phyloP scores from a whole-genome alignment of 371 early-diverging fungal species.

The Phascolomyces articulosus region DNA sequence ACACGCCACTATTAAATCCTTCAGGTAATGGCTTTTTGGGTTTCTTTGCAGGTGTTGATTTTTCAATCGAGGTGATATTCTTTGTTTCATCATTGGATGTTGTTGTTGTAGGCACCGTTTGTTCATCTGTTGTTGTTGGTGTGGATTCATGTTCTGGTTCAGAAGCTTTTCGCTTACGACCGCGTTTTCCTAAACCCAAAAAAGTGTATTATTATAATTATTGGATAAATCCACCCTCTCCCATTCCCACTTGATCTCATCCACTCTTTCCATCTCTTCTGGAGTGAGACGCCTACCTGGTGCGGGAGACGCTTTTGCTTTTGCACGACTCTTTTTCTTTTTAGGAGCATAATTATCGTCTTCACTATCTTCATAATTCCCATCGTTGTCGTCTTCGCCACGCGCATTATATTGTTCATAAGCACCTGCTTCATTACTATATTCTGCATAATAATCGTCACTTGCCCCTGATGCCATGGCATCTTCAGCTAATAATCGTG shows the following conservation, averaged over 20 bases:
- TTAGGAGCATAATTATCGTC: constrained; percentile 54
- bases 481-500: constrained; percentile 76
- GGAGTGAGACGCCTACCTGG: background rate
- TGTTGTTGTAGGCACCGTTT: constrained; percentile 23
- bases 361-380: constrained; percentile 55
- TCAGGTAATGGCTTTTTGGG: constrained; percentile 45
- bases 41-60: constrained; percentile 28
- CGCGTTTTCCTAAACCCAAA: constrained; percentile 22
- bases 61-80: background rate
- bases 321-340: constrained; percentile 23
- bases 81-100: background rate
- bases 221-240: too few species aligned
- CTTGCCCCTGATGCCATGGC: constrained; percentile 32
- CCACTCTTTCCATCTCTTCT: background rate
- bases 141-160: constrained; percentile 4
- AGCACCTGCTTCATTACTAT: constrained; percentile 49
- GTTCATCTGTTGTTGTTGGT: constrained; percentile 4
- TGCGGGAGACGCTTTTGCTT: background rate
- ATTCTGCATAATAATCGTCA: constrained; percentile 66
- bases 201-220: too few species aligned
- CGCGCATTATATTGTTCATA: constrained; percentile 24
- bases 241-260: background rate
- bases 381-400: constrained; percentile 40
- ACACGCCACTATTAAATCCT: constrained; percentile 73
- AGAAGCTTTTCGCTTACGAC: constrained; percentile 26